Conservation (phyloP, 2,329 filamentous ascomycete species). For the Exophiala xenobiotica region DNA sequence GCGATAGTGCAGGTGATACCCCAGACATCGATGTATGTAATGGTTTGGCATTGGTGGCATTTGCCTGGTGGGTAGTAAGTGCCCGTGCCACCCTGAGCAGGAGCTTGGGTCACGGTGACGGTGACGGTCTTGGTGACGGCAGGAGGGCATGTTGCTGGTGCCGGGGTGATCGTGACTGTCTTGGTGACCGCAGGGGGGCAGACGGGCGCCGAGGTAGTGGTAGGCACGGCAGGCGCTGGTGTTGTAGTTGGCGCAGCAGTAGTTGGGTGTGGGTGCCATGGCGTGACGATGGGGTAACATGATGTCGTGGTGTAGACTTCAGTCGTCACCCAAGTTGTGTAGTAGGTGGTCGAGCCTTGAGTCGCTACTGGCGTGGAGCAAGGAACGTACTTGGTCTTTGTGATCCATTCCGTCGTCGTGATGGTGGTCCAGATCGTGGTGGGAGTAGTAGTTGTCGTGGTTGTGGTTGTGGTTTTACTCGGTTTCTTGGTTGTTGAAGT, state of each 20-base stretch:
- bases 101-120: background rate
- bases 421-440: conserved; percentile 22
- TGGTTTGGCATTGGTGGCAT: conserved; percentile 32
- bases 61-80: background rate
- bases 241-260: conserved; percentile 14
- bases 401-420: conserved; percentile 34
- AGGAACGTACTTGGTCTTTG: conserved; percentile 36
- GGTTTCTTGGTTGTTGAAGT: conserved; percentile 9
- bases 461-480: conserved; percentile 11
- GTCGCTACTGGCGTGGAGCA: conserved; percentile 36
- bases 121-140: background rate
- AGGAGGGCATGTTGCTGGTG: background rate
- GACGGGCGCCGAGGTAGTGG: too few relatives aligned
- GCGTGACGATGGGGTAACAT: conserved; percentile 32
- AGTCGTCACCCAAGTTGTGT: conserved; percentile 36
- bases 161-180: background rate
- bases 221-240: conserved; percentile 9
- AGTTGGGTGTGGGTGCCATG: conserved; percentile 12
- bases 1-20: conserved; percentile 33
- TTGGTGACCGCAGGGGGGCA: background rate
- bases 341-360: conserved; percentile 34
- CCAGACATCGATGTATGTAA: conserved; percentile 33
- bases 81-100: background rate
- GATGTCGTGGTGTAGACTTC: conserved; percentile 35
- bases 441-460: conserved; percentile 11